A percentile compares a stretch with the other conserved stretches of the same genome.
These are phyloP conservation scores for Alternaria burnsii DNA, from an alignment of 2,329 filamentous ascomycete genomes.

Conservation along the genomic window DNA sequence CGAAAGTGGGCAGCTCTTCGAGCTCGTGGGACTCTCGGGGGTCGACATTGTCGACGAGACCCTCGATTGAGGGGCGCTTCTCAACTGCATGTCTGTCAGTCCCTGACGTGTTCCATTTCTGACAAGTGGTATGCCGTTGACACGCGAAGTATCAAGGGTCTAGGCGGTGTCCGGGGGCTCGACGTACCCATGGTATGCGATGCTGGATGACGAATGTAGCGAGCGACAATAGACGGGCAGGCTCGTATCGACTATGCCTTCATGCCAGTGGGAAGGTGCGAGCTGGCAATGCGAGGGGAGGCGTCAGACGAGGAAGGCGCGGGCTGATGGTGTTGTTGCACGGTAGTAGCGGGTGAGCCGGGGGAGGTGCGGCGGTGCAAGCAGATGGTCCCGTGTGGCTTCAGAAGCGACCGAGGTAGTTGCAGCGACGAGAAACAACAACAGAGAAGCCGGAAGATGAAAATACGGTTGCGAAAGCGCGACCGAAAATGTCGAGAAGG, in stretches of 20 bases:
- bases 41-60: conserved; percentile 50
- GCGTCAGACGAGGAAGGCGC: conserved; percentile 2
- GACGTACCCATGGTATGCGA: conserved; percentile 41
- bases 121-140: not conserved
- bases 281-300: not conserved
- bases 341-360: conserved; percentile 14
- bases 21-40: conserved; percentile 46
- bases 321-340: conserved; percentile 4
- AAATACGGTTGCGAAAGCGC: not conserved
- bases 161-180: conserved; percentile 1
- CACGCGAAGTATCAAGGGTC: conserved; percentile 5
- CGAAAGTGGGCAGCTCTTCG: conserved; percentile 47
- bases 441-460: not conserved
- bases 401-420: conserved; percentile 1
- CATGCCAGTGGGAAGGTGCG: conserved; percentile 30
- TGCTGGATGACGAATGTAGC: conserved; percentile 27
- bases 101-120: not conserved
- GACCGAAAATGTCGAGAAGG: not conserved
- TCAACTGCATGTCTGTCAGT: conserved; percentile 44
- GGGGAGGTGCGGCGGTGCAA: conserved; percentile 15
- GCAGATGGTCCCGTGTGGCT: conserved; percentile 7
- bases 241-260: conserved; percentile 31
- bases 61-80: conserved; percentile 50
- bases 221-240: conserved; percentile 30
- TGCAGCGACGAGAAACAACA: conserved; percentile 1